Percentiles rank a stretch among this genome's conserved stretches.
phyloP scores from a whole-genome alignment of 2,329 filamentous ascomycete species.

The Delphinella strobiligena region DNA sequence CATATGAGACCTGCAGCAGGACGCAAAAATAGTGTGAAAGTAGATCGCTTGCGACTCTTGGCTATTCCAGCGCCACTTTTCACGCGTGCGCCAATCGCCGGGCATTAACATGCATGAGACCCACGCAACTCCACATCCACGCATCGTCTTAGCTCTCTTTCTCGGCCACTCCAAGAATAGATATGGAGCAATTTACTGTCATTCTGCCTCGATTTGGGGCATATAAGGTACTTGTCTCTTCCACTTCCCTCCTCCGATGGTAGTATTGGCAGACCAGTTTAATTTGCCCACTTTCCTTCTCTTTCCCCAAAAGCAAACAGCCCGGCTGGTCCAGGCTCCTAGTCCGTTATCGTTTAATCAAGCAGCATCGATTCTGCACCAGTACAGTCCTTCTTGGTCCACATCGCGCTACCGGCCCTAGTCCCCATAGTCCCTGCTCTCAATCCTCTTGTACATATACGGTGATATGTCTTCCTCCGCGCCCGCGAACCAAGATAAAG shows the following conservation, averaged over 20 bases:
- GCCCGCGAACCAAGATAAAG: constrained; percentile 28
- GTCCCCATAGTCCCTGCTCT: constrained; percentile 10
- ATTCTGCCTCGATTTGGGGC: constrained; percentile 30
- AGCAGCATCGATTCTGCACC: constrained; percentile 18
- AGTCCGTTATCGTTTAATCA: constrained; percentile 30
- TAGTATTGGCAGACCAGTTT: constrained; percentile 25
- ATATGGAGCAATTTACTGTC: constrained; percentile 23
- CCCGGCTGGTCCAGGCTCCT: constrained; percentile 37
- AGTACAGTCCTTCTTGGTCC: constrained; percentile 15
- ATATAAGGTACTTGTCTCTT: constrained; percentile 34
- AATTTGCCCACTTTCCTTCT: constrained; percentile 32
- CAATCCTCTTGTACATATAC: constrained; percentile 29
- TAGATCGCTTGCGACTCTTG: not conserved
- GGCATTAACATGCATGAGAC: constrained; percentile 13
- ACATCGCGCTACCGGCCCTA: constrained; percentile 19
- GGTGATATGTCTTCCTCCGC: constrained; percentile 32
- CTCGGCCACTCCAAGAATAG: constrained; percentile 34
- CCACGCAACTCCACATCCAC: not conserved
- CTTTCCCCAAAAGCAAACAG: constrained; percentile 22
- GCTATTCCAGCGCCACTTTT: not conserved
- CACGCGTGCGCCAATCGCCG: constrained; percentile 15
- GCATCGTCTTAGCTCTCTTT: constrained; percentile 10
- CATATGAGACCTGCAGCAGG: not conserved
- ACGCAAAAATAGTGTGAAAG: constrained; percentile 7
- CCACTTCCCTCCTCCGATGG: constrained; percentile 22